These are phyloP conservation scores for Pythium oligandrum DNA, from an alignment of 352 stramenopile genomes.

Conservation along the genomic window DNA sequence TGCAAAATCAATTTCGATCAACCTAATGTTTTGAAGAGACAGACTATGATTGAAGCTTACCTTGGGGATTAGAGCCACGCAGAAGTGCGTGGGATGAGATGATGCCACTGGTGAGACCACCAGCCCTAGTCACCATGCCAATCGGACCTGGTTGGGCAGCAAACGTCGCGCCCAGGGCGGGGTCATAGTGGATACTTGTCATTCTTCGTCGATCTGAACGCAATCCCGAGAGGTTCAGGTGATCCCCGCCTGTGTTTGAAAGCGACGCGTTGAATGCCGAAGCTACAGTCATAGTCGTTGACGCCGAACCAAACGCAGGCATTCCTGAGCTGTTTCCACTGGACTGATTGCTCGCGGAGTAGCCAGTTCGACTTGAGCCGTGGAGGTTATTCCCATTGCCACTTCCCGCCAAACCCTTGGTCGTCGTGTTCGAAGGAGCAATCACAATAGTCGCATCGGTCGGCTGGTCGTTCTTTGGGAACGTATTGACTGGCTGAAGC, in stretches of 20 bases:
- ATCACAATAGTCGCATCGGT: constrained; percentile 39
- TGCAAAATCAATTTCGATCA: too few species aligned
- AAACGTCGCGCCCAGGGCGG: constrained; percentile 27
- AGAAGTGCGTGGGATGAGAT: constrained; percentile 46
- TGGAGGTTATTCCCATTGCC: constrained; percentile 9
- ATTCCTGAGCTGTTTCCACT: constrained; percentile 5
- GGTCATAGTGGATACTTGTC: constrained; percentile 56
- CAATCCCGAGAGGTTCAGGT: constrained; percentile 31
- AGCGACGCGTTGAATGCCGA: constrained; percentile 31
- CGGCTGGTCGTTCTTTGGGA: constrained; percentile 35
- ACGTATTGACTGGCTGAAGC: constrained; percentile 20
- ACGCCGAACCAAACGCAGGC: constrained; percentile 16
- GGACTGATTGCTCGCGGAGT: constrained; percentile 24
- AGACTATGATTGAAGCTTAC: background rate
- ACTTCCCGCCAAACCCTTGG: constrained; percentile 29
- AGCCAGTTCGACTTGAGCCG: background rate
- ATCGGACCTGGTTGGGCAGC: constrained; percentile 3
- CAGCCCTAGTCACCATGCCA: constrained; percentile 16
- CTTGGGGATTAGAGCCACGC: constrained; percentile 20
- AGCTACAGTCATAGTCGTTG: constrained; percentile 40
- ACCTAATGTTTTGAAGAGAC: too few species aligned
- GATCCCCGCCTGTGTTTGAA: constrained; percentile 21
- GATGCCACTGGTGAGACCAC: constrained; percentile 17
- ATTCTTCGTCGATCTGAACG: constrained; percentile 39
- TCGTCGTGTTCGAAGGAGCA: constrained; percentile 37